Evolutionary conservation across 176 grass and related monocot genomes (phyloP).

Genomic region (Aegilops sharonensis): DNA sequence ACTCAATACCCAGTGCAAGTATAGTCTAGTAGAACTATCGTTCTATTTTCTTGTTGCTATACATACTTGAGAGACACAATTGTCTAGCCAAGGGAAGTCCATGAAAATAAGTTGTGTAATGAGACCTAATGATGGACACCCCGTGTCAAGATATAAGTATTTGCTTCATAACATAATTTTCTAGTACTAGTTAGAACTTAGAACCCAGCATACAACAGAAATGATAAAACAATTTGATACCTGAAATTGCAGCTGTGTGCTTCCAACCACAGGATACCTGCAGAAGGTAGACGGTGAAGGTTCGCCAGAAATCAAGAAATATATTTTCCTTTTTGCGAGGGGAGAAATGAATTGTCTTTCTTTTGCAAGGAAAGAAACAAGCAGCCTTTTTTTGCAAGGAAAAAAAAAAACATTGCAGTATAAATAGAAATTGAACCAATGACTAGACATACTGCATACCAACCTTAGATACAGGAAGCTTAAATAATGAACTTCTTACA

Average conservation of each 20-base stretch:
- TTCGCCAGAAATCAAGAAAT: slow-evolving; percentile 30
- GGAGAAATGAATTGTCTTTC: slow-evolving; percentile 27
- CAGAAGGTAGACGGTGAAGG: slow-evolving; percentile 20
- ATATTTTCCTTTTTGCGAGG: slow-evolving; percentile 16
- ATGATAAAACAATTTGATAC: slow-evolving; percentile 34
- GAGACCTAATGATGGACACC: background rate
- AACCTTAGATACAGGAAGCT: slow-evolving; percentile 76
- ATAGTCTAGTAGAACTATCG: background rate
- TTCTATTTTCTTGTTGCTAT: background rate
- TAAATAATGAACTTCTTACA: slow-evolving; percentile 65
- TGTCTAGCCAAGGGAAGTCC: background rate
- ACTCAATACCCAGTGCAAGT: background rate
- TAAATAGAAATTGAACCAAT: slow-evolving; percentile 6
- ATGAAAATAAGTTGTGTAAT: slow-evolving; percentile 12
- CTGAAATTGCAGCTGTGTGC: slow-evolving; percentile 93
- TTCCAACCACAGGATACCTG: slow-evolving; percentile 99
- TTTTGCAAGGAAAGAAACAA: slow-evolving; percentile 5
- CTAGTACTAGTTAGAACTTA: background rate
- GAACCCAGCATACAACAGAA: slow-evolving; percentile 12
- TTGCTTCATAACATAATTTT: background rate
- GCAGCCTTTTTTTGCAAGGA: background rate
- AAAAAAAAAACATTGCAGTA: background rate
- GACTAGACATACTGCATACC: slow-evolving; percentile 6
- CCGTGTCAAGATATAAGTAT: background rate
- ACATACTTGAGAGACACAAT: background rate